Conservation (phyloP, 768 basidiomycete genomes). For the Tricholoma terreum region DNA sequence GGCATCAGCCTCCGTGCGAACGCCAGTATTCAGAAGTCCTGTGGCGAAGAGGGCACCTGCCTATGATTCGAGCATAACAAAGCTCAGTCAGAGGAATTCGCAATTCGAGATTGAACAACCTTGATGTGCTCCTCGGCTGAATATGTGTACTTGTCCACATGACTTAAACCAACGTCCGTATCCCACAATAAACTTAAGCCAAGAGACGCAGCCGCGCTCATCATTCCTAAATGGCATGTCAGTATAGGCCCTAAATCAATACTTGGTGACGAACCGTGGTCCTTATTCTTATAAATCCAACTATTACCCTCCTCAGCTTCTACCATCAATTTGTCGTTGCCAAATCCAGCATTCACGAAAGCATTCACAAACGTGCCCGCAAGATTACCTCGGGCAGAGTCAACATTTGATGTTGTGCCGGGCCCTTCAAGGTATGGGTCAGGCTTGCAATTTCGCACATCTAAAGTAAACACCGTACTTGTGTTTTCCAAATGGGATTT, state of each 20-base stretch:
- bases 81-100: neutral
- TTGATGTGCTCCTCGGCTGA: constrained; percentile 96
- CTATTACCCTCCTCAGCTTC: constrained; percentile 94
- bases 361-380: constrained; percentile 98
- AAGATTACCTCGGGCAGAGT: constrained; percentile 91
- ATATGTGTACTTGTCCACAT: constrained; percentile 97
- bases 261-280: constrained; percentile 64
- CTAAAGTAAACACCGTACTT: constrained; percentile 42
- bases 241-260: neutral
- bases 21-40: constrained; percentile 85
- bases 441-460: neutral
- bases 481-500: constrained; percentile 94
- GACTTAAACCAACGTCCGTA: constrained; percentile 87
- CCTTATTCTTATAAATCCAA: constrained; percentile 99
- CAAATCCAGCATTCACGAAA: constrained; percentile 97
- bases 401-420: constrained; percentile 70
- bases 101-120: constrained; percentile 28
- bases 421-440: constrained; percentile 42
- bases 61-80: constrained; percentile 27
- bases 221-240: constrained; percentile 63
- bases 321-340: constrained; percentile 98
- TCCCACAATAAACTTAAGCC: constrained; percentile 96
- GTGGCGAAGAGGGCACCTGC: constrained; percentile 94
- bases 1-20: constrained; percentile 91
- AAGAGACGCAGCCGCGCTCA: constrained; percentile 92